These are phyloP conservation scores for Phlyctochytrium bullatum DNA, from an alignment of 192 early-diverging fungal genomes.

Conservation along the genomic window DNA sequence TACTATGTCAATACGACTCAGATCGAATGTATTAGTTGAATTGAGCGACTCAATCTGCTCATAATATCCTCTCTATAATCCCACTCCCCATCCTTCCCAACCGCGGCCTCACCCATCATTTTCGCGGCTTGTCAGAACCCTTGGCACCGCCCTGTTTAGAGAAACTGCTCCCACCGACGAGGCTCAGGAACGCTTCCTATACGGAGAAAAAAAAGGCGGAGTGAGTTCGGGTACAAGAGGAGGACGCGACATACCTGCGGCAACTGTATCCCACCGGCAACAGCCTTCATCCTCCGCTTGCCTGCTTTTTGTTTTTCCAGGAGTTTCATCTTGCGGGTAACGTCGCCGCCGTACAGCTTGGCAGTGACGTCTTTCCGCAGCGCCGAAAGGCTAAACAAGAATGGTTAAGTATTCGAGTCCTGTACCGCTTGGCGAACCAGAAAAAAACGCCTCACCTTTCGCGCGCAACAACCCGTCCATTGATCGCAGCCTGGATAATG, in stretches of 20 bases:
- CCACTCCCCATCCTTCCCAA: no score
- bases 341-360: conserved; percentile 94
- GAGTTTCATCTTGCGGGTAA: conserved; percentile 97
- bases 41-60: no score
- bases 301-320: conserved; percentile 93
- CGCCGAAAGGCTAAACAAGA: conserved; percentile 59
- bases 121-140: no score
- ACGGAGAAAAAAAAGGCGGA: no score
- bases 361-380: conserved; percentile 94
- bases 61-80: no score
- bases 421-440: not conserved
- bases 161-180: not conserved
- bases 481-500: conserved; percentile 83
- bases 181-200: not conserved
- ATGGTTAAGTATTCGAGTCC: not conserved
- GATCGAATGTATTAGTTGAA: no score
- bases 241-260: conserved; percentile 54
- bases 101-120: no score
- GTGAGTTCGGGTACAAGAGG: no score
- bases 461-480: conserved; percentile 79
- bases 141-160: no score
- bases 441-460: conserved; percentile 61
- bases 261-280: conserved; percentile 80
- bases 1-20: no score
- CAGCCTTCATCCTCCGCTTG: conserved; percentile 91